Evolutionary conservation across 441 rosid genomes (phyloP).

Genomic region (Macaranga tanarius): DNA sequence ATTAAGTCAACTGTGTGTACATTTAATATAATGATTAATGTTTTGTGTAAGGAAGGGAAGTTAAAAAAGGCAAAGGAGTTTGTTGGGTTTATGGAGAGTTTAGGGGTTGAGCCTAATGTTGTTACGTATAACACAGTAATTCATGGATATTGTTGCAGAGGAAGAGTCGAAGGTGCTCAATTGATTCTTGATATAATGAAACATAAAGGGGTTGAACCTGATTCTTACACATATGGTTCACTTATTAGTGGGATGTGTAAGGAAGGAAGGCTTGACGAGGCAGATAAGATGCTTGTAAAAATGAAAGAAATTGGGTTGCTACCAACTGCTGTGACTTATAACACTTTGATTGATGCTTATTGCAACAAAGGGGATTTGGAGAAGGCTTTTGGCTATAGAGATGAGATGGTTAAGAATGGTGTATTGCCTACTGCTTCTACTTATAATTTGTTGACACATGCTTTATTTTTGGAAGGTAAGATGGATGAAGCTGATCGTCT

Average conservation of each 20-base stretch:
- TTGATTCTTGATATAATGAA: slow-evolving; percentile 60
- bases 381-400: slow-evolving; percentile 59
- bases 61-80: slow-evolving; percentile 78
- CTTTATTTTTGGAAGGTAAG: slow-evolving; percentile 65
- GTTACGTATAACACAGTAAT: slow-evolving; percentile 76
- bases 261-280: slow-evolving; percentile 66
- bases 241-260: slow-evolving; percentile 74
- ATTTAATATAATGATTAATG: slow-evolving; percentile 82
- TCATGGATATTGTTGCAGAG: slow-evolving; percentile 65
- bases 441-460: slow-evolving; percentile 78
- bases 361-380: slow-evolving; percentile 66
- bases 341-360: slow-evolving; percentile 71
- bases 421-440: slow-evolving; percentile 68
- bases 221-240: slow-evolving; percentile 70
- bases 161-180: slow-evolving; percentile 70
- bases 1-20: slow-evolving; percentile 70
- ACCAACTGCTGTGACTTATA: slow-evolving; percentile 76
- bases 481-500: slow-evolving; percentile 57
- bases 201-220: slow-evolving; percentile 59
- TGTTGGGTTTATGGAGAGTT: slow-evolving; percentile 57
- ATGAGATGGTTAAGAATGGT: slow-evolving; percentile 75
- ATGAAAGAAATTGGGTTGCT: slow-evolving; percentile 62
- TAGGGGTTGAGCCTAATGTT: slow-evolving; percentile 66
- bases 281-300: slow-evolving; percentile 49
- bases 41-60: slow-evolving; percentile 90